Conservation (phyloP, 306 rosid genomes). For the Dryas drummondii region DNA sequence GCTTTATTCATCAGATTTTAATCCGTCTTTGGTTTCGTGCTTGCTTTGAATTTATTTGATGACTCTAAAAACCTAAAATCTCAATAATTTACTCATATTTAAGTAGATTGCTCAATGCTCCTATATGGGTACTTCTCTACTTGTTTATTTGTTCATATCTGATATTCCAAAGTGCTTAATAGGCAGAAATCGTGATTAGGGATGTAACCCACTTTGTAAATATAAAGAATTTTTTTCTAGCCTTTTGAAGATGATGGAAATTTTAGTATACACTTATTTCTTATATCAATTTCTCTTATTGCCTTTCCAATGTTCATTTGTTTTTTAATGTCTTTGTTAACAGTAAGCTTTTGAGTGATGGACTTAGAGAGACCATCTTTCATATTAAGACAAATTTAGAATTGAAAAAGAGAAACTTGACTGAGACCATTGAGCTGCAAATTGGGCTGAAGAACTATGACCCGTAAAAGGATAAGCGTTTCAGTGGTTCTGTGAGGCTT, state of each 20-base stretch:
- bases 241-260: background rate
- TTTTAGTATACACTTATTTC: background rate
- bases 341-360: conserved; percentile 55
- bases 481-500: conserved; percentile 69
- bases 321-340: background rate
- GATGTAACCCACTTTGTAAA: background rate
- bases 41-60: background rate
- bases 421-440: conserved; percentile 74
- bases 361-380: conserved; percentile 45
- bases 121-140: background rate
- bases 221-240: background rate
- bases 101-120: too few relatives aligned
- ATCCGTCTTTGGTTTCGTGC: background rate
- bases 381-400: conserved; percentile 28
- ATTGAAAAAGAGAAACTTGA: conserved; percentile 47
- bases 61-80: background rate
- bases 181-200: background rate
- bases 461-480: conserved; percentile 82
- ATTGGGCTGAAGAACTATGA: conserved; percentile 77
- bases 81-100: background rate
- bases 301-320: background rate
- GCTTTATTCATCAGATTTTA: background rate
- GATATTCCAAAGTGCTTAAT: background rate
- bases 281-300: background rate
- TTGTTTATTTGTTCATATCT: background rate